These are phyloP conservation scores for Byssothecium circinans DNA, from an alignment of 2,329 filamentous ascomycete species.

Conservation along the genomic window DNA sequence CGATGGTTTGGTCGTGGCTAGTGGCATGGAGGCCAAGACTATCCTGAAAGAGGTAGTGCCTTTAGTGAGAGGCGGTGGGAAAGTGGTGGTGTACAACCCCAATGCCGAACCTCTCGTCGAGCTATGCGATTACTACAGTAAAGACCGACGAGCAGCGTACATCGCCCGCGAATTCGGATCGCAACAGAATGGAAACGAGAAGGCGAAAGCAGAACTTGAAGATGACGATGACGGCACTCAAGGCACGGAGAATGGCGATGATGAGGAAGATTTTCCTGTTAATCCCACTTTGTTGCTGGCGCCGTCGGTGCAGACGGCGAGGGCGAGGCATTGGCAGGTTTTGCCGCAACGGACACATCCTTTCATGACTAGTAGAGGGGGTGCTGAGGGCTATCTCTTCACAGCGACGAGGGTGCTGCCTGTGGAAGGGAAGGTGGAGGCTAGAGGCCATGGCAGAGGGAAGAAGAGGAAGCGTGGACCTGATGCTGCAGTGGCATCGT, in stretches of 20 bases:
- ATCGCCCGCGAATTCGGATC: slow-evolving; percentile 33
- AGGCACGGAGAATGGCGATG: slow-evolving; percentile 19
- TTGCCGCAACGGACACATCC: slow-evolving; percentile 90
- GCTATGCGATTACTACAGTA: slow-evolving; percentile 82
- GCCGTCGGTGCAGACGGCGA: slow-evolving; percentile 76
- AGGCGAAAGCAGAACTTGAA: slow-evolving; percentile 5
- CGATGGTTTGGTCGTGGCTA: slow-evolving; percentile 80
- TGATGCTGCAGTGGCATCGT: background rate
- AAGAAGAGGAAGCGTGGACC: slow-evolving; percentile 64
- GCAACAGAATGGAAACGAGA: slow-evolving; percentile 8
- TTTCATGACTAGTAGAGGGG: slow-evolving; percentile 85
- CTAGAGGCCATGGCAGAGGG: slow-evolving; percentile 69
- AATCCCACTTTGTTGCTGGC: slow-evolving; percentile 84
- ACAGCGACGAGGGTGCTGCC: slow-evolving; percentile 81
- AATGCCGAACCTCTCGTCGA: slow-evolving; percentile 76
- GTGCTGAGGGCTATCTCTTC: slow-evolving; percentile 87
- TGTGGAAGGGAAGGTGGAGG: slow-evolving; percentile 75
- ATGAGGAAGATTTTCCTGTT: slow-evolving; percentile 71
- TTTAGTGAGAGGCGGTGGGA: slow-evolving; percentile 78
- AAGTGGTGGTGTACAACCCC: slow-evolving; percentile 82
- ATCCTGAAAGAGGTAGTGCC: slow-evolving; percentile 77
- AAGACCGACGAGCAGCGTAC: slow-evolving; percentile 74
- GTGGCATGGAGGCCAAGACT: slow-evolving; percentile 76
- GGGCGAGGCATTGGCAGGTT: slow-evolving; percentile 84
- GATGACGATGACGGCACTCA: slow-evolving; percentile 20